Base-by-base conservation (phyloP, 169 alveolate species). In the Plasmodium gaboni region DNA sequence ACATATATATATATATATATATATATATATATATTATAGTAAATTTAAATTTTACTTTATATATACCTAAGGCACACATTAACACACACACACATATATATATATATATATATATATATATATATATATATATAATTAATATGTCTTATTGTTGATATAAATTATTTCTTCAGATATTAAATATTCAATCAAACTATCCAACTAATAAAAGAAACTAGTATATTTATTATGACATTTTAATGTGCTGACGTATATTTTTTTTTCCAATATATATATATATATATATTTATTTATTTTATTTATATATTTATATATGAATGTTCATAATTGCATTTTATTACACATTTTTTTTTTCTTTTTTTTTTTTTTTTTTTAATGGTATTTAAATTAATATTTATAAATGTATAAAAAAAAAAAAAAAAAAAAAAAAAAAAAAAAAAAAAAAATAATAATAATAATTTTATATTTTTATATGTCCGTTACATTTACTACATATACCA, bases 1-100 rank as follows among this genome's bases (percentile, higher is more conserved):
- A 57, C 13, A 55, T 50, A 53, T 13, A 72, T n/a, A 57, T 72
- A 42, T 32, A 50, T 32, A 72, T 32, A 72, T 38, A 22, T 50
- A 42, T 38, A 32, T 72, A 71, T 72, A 53, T 38, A 42, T 51
- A 26, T 26, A 26, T 24, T n/a, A 26, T 26, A 26, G 4, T 26
- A 26, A 2, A 19, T 19, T 19, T 26, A 19, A 72, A 22, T 0
- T 26, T 26, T 26, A 26, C 32, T 26, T 26, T 26, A 26, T 26
- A 26, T 26, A 26, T 26, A 26, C 32, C 32, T 26, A 26, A 26
- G 32, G 32, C 32, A 26, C 32, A 26, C 32, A 26, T 26, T 0
- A 1, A 26, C 32, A 2, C 32, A 26, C 32, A 2, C 32, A 26
- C 32, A 2, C 32, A 26, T 2, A 50, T 0, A 50, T 4, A 50